Conservation (phyloP, 2,329 filamentous ascomycete genomes). For the Cercospora nicotianae region DNA sequence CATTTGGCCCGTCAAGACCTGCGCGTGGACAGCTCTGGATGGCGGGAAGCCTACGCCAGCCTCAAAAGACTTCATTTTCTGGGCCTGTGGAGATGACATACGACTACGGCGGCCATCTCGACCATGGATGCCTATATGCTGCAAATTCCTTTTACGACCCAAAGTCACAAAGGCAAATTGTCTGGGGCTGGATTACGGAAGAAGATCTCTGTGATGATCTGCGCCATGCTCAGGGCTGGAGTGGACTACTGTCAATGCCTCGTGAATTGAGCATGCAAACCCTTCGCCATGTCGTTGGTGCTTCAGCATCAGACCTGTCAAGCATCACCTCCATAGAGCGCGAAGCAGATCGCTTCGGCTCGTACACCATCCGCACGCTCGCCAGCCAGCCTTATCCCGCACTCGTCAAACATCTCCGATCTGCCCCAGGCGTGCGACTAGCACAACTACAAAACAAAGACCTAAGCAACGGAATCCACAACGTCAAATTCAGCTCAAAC, state of each 20-base stretch:
- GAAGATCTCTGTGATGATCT: constrained; percentile 50
- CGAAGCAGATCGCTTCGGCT: constrained; percentile 29
- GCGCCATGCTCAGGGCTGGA: constrained; percentile 52
- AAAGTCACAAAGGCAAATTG: constrained; percentile 42
- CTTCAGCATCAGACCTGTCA: constrained; percentile 41
- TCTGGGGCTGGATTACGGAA: constrained; percentile 55
- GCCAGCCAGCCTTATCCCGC: constrained; percentile 32
- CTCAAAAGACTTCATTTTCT: not conserved
- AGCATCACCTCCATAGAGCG: constrained; percentile 47
- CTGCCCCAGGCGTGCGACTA: constrained; percentile 14
- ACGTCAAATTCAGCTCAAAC: constrained; percentile 14
- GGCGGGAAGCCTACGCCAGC: constrained; percentile 37
- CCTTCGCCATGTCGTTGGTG: constrained; percentile 40
- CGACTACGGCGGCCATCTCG: constrained; percentile 49
- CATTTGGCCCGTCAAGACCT: constrained; percentile 31
- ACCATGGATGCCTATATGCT: constrained; percentile 53
- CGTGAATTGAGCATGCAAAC: constrained; percentile 47
- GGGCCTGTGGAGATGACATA: constrained; percentile 37
- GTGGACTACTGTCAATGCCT: constrained; percentile 51
- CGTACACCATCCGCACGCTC: constrained; percentile 48
- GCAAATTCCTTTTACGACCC: constrained; percentile 53
- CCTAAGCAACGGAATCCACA: not conserved
- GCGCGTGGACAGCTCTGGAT: constrained; percentile 48
- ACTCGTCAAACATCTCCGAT: constrained; percentile 33
- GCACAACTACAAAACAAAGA: constrained; percentile 9